Evolutionary conservation across 169 alveolate genomes (phyloP).

Genomic region (Toxoplasma gondii): DNA sequence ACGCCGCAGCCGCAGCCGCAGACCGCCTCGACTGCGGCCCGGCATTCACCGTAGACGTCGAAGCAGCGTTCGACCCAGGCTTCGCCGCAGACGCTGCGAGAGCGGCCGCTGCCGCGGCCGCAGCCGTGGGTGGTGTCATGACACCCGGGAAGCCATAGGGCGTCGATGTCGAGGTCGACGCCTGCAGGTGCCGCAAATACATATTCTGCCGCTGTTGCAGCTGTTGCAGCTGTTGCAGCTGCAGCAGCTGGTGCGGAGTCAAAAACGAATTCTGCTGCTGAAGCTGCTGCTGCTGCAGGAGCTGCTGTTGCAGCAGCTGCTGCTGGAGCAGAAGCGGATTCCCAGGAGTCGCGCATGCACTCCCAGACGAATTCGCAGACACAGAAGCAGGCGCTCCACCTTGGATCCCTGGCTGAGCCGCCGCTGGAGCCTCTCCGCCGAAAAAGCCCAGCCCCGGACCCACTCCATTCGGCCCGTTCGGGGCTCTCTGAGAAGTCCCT

Average conservation of each 20-base stretch:
- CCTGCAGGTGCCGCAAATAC: conserved; percentile 25
- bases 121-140: conserved; percentile 16
- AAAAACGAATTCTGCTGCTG: conserved; percentile 8
- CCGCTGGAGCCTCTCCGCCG: neutral
- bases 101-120: conserved; percentile 14
- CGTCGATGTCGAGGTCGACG: neutral
- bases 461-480: neutral
- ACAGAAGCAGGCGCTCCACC: neutral
- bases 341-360: neutral
- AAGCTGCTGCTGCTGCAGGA: conserved; percentile 4
- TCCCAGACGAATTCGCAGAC: neutral
- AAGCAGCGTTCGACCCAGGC: neutral
- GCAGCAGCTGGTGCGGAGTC: conserved; percentile 13
- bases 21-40: neutral
- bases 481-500: neutral
- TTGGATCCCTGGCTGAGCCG: neutral
- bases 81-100: conserved; percentile 11
- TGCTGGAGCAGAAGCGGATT: conserved; percentile 13
- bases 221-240: conserved; percentile 36
- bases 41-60: neutral
- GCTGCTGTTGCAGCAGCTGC: conserved; percentile 21
- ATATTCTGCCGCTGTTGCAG: neutral
- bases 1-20: conserved; percentile 27
- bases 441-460: neutral
- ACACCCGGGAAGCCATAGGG: neutral